Conservation (phyloP, 2,329 filamentous ascomycete species). For the Microdochium trichocladiopsis region DNA sequence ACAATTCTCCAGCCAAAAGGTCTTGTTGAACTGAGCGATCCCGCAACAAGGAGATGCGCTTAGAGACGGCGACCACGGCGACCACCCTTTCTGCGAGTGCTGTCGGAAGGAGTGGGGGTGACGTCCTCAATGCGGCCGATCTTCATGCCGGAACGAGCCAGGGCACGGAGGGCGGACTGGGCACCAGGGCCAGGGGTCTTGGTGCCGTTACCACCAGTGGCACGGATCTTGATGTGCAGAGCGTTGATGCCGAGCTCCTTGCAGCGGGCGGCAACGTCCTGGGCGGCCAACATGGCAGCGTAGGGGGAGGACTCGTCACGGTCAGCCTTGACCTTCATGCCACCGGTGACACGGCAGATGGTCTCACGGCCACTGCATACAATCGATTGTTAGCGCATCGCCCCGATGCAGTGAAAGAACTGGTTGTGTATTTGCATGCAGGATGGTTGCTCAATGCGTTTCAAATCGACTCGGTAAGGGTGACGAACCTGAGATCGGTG, state of each 20-base stretch:
- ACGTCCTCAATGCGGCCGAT: constrained; percentile 99
- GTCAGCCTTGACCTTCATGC: constrained; percentile 99
- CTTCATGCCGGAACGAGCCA: constrained; percentile 99
- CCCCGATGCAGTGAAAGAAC: no score
- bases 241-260: constrained; percentile 73
- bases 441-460: not conserved
- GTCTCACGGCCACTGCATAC: constrained; percentile 95
- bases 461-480: constrained; percentile 1
- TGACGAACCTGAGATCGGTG: constrained; percentile 88
- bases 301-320: constrained; percentile 99
- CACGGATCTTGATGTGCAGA: constrained; percentile 99
- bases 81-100: constrained; percentile 99
- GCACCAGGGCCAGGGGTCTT: constrained; percentile 99
- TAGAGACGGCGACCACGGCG: constrained; percentile 99
- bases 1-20: constrained; percentile 17
- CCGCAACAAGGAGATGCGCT: constrained; percentile 35
- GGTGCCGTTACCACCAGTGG: constrained; percentile 98
- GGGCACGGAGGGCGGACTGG: constrained; percentile 96
- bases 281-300: constrained; percentile 99
- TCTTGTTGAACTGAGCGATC: constrained; percentile 17
- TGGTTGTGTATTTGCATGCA: no score
- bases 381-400: constrained; percentile 56
- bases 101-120: constrained; percentile 97
- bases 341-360: constrained; percentile 98
- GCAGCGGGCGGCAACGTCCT: constrained; percentile 88